Evolutionary conservation across 495 filamentous ascomycete genomes (phyloP).

Genomic region (Penicillium odoratum): DNA sequence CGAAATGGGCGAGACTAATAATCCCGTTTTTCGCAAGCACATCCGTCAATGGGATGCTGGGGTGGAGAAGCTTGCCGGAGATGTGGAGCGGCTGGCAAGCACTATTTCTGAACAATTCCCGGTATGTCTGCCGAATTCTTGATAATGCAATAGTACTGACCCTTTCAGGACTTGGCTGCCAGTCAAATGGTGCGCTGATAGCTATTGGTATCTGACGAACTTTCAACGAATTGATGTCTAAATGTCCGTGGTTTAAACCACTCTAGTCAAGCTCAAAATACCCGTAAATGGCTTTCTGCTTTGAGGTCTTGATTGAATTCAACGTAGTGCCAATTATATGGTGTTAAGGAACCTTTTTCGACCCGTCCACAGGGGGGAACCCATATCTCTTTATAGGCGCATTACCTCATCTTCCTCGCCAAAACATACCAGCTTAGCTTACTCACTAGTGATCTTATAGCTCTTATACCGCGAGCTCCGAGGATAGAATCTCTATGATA

Average conservation of each 20-base stretch:
- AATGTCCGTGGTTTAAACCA: not conserved
- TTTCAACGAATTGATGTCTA: conserved; percentile 20
- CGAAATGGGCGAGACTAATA: conserved; percentile 62
- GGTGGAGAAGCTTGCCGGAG: conserved; percentile 80
- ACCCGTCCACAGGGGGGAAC: no score
- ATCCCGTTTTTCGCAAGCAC: conserved; percentile 48
- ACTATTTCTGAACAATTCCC: conserved; percentile 44
- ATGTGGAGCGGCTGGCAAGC: conserved; percentile 78
- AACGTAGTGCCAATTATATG: no score
- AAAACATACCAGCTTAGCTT: no score
- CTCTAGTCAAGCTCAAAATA: not conserved
- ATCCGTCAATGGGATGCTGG: conserved; percentile 86
- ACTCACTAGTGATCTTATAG: no score
- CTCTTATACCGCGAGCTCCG: no score
- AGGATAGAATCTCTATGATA: no score
- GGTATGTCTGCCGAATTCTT: conserved; percentile 22
- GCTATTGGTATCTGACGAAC: conserved; percentile 11
- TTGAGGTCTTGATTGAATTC: not conserved
- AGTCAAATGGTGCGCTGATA: conserved; percentile 32
- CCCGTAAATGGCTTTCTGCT: not conserved
- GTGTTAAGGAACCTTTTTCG: no score
- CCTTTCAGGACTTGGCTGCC: conserved; percentile 30
- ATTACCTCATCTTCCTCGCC: no score
- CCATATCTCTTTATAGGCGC: no score
- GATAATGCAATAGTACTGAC: conserved; percentile 15